A percentile compares a stretch with the other conserved stretches of the same genome.
These are phyloP conservation scores for Diaporthe vaccinii DNA, from an alignment of 2,329 filamentous ascomycete genomes.

Conservation along the genomic window DNA sequence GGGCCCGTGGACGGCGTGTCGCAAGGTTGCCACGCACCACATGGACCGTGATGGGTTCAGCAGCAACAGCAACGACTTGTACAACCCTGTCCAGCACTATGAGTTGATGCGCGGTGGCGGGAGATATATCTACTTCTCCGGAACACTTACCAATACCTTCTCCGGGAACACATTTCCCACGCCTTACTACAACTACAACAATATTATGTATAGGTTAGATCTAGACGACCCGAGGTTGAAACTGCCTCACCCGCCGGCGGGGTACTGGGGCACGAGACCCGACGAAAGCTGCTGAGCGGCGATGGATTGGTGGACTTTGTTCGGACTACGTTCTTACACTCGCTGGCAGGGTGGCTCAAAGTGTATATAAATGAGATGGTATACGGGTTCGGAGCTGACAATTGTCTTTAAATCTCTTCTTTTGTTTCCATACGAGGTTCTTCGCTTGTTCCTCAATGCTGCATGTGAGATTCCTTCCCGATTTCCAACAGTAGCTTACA, in stretches of 20 bases:
- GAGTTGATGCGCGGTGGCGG: slow-evolving; percentile 37
- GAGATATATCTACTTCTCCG: slow-evolving; percentile 38
- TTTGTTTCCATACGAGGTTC: not conserved
- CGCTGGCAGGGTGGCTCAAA: not conserved
- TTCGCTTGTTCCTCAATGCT: not conserved
- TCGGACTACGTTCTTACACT: not conserved
- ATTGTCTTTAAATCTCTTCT: not conserved
- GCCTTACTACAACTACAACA: slow-evolving; percentile 41
- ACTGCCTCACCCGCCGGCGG: slow-evolving; percentile 23
- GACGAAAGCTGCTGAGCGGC: slow-evolving; percentile 12
- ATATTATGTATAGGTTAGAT: slow-evolving; percentile 41
- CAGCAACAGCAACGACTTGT: slow-evolving; percentile 39
- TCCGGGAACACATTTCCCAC: slow-evolving; percentile 38
- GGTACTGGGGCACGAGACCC: slow-evolving; percentile 31
- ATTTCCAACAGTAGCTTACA: slow-evolving; percentile 42
- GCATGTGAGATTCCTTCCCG: too few species aligned
- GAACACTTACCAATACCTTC: slow-evolving; percentile 40
- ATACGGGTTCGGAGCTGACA: too few species aligned
- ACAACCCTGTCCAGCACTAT: slow-evolving; percentile 40
- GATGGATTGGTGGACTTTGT: not conserved
- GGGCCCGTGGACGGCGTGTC: slow-evolving; percentile 35
- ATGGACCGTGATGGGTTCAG: slow-evolving; percentile 34
- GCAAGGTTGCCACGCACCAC: slow-evolving; percentile 40
- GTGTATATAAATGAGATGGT: not conserved
- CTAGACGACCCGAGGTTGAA: slow-evolving; percentile 30